Evolutionary conservation across 73 alveolate species (phyloP), one percentile per base, ranked within the genome.

Genomic region (Stentor coeruleus): DNA sequence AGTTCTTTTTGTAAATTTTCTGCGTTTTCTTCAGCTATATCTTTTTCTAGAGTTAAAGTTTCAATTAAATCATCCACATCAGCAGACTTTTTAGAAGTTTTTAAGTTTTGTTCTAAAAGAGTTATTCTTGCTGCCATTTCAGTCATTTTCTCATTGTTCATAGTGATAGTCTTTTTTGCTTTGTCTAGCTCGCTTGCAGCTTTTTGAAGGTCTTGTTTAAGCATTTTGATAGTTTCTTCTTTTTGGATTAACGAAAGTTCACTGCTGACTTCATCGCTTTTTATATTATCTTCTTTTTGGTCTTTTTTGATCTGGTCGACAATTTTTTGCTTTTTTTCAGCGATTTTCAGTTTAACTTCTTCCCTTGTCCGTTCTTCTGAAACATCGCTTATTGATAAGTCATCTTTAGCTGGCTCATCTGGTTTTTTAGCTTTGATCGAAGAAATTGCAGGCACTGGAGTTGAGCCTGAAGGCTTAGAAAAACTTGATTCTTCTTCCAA

Each of bases 21-120:
- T 33, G n/a, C 79, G 41, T 66, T 66, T 66, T 66, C 79, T 40
- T 66, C 79, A 20, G 79, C 79, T 20, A 66, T 1, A 20, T 66
- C 79, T 66, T 66, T 66, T 31, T 66, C 79, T 33, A 66, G 33
- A 14, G 79, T 66, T 26, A 66, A 33, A 15, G n/a, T 66, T 66
- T 66, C 79, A 66, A 66, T 66, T 37, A 66, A 11, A 14, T 66
- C 79, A 1, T 66, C 49, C 2, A 33, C n/a, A 33, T 49, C 66
- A 49, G 66, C 66, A 49, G 28, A 11, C 28, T 20, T 11, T 28
- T 14, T 40, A 28, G n/a, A 20, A 28, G n/a, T 40, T 33, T 66
- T 66, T 66, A 31, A 20, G 0, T 31, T 26, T 66, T 66, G n/a
- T 66, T 66, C 37, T 1, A 1, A 1, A 20, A 11, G n/a, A 26